Base-by-base conservation (phyloP, 1,139 yeast species). In the Lodderomyces jiufengensis region DNA sequence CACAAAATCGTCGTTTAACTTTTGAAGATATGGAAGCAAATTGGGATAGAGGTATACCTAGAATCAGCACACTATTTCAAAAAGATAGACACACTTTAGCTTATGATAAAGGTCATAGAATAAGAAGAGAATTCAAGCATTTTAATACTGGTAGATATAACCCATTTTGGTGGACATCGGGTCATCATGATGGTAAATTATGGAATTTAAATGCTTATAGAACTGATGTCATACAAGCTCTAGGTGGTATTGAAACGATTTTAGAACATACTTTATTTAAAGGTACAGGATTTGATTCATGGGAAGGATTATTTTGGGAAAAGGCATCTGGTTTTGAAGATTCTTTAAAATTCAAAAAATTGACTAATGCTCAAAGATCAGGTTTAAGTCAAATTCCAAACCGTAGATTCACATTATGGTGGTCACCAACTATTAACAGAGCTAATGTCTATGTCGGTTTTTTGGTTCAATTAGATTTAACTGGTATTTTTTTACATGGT, bases 221-320 rank as follows among this genome's bases (percentile, higher is more conserved):
- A 48, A 83, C 97, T 0, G 99, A 94, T 61, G 96, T 92, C 2
- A 90, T 94, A 29, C 97, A 92, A 59, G 96, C 97, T 0, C 70
- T 94, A 7, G 99, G 99, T 29, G 99, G 99, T 36, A 85, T 94
- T 44, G 97, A 92, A 52, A 88, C 98, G 0, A 92, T 94, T 54
- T 61, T 94, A 45, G 98, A 92, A 52, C 99, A 94, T 52, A 88
- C 98, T 0, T 62, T 94, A 36, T 94, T 92, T 66, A 86, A 86
- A 55, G 98, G 95, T 14, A 94, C 99, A 1, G 98, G 98, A 0
- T 94, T 94, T 55, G 95, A 85, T 50, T 85, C 95, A 8, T 94
- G 98, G 98, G 99, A 94, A 65, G 98, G 98, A 3, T 66, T 94
- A 20, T 94, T 94, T 58, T 94, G 99, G 99, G 98, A 94, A 53